A percentile compares a stretch with the other conserved stretches of the same genome.
Conservation (phyloP, 2,329 filamentous ascomycete genomes). For the Ophiostoma novo-ulmi region DNA sequence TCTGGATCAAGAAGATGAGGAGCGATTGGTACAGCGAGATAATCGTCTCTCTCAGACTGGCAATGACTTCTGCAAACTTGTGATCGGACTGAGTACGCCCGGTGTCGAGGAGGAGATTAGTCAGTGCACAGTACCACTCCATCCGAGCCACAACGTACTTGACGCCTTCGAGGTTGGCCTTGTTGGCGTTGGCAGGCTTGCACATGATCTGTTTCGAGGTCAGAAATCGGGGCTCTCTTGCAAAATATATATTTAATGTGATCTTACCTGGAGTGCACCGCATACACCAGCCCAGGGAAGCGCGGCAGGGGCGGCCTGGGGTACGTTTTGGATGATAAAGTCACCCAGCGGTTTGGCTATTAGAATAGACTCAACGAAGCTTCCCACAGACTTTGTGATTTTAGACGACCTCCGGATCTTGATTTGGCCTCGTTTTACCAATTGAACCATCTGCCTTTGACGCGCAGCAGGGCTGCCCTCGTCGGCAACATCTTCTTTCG, state of each 20-base stretch:
- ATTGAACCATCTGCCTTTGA: background rate
- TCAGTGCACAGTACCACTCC: conserved; percentile 38
- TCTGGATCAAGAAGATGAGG: background rate
- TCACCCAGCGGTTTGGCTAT: background rate
- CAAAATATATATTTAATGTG: background rate
- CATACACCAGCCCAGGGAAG: background rate
- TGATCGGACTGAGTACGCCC: background rate
- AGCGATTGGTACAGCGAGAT: background rate
- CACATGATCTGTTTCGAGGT: background rate
- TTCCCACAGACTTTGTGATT: background rate
- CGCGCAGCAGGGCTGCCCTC: background rate
- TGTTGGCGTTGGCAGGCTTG: background rate
- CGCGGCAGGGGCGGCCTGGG: background rate
- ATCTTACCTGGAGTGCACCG: background rate
- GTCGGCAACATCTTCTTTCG: background rate
- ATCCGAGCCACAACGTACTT: conserved; percentile 36
- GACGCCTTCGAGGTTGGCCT: conserved; percentile 35
- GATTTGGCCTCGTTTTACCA: background rate
- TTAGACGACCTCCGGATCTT: background rate
- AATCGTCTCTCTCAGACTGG: background rate
- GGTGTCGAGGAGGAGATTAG: conserved; percentile 30
- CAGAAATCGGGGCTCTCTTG: background rate
- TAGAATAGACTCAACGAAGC: background rate
- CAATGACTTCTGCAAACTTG: background rate
- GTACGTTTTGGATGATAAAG: background rate